These are phyloP conservation scores for Hypoxylon intermedium DNA, from an alignment of 495 filamentous ascomycete genomes.

Conservation along the genomic window DNA sequence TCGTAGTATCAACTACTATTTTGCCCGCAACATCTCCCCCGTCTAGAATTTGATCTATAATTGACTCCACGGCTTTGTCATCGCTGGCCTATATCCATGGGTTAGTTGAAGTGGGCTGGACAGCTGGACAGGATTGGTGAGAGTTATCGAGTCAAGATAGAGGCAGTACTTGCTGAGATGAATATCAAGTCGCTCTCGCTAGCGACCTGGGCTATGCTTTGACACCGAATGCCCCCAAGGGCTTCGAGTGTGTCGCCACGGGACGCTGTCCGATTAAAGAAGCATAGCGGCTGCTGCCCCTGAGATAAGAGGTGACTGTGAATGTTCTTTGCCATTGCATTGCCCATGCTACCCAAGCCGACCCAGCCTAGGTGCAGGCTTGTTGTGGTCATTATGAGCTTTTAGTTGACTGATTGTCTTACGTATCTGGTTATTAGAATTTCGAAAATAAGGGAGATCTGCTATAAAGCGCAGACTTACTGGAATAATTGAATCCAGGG, in stretches of 20 bases:
- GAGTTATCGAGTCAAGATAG: not conserved
- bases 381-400: slow-evolving; percentile 16
- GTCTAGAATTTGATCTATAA: slow-evolving; percentile 32
- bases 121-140: no score
- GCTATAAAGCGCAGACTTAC: no score
- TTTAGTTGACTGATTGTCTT: not conserved
- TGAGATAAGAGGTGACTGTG: slow-evolving; percentile 43
- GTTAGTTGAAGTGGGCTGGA: no score
- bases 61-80: slow-evolving; percentile 36
- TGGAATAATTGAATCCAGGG: no score
- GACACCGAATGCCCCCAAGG: slow-evolving; percentile 39
- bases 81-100: slow-evolving; percentile 34
- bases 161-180: slow-evolving; percentile 34
- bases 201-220: slow-evolving; percentile 41
- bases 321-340: slow-evolving; percentile 53
- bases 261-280: slow-evolving; percentile 47
- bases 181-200: slow-evolving; percentile 45
- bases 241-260: slow-evolving; percentile 41
- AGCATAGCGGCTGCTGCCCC: slow-evolving; percentile 33
- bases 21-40: slow-evolving; percentile 42
- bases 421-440: not conserved
- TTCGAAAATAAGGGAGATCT: not conserved
- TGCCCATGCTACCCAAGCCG: slow-evolving; percentile 54
- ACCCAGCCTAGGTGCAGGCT: slow-evolving; percentile 36
- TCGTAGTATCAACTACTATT: slow-evolving; percentile 50